Percentiles rank a stretch among this genome's conserved stretches.
Evolutionary conservation across 352 stramenopile species (phyloP).

Genomic region (Globisporangium irregulare): DNA sequence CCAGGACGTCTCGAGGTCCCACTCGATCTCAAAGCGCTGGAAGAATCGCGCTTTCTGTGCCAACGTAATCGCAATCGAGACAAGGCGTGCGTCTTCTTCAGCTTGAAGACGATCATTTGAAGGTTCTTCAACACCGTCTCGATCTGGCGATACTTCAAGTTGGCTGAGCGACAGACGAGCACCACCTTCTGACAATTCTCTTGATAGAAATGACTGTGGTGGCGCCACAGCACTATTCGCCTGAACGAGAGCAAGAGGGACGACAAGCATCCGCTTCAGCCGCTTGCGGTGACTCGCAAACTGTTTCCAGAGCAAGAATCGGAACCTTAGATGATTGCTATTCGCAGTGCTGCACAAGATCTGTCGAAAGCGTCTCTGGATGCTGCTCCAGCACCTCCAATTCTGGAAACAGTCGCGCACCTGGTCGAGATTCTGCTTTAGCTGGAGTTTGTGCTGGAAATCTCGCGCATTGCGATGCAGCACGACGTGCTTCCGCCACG

Average conservation of each 20-base stretch:
- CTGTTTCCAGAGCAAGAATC: constrained; percentile 51
- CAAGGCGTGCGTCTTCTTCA: neutral
- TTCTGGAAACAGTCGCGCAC: constrained; percentile 21
- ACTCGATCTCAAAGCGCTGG: constrained; percentile 47
- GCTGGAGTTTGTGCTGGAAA: constrained; percentile 20
- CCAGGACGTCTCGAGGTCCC: constrained; percentile 40
- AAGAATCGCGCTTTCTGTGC: constrained; percentile 41
- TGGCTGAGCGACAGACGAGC: neutral
- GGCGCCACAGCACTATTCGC: neutral
- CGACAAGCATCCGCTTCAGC: constrained; percentile 25
- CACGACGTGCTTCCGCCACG: constrained; percentile 36
- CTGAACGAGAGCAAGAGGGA: constrained; percentile 1
- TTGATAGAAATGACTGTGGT: neutral
- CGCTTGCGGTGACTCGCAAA: constrained; percentile 30
- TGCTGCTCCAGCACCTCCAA: constrained; percentile 34
- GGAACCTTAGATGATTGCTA: constrained; percentile 36
- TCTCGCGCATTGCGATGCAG: constrained; percentile 22
- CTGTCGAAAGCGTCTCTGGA: constrained; percentile 28
- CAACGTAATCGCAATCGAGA: constrained; percentile 21
- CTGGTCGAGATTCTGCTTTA: constrained; percentile 10
- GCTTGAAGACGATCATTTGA: neutral
- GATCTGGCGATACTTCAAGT: neutral
- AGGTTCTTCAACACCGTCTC: neutral
- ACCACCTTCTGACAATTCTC: neutral
- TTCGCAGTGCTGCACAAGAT: constrained; percentile 38